Conservation (phyloP, 2,329 filamentous ascomycete species). For the Paecilomyces formosus region DNA sequence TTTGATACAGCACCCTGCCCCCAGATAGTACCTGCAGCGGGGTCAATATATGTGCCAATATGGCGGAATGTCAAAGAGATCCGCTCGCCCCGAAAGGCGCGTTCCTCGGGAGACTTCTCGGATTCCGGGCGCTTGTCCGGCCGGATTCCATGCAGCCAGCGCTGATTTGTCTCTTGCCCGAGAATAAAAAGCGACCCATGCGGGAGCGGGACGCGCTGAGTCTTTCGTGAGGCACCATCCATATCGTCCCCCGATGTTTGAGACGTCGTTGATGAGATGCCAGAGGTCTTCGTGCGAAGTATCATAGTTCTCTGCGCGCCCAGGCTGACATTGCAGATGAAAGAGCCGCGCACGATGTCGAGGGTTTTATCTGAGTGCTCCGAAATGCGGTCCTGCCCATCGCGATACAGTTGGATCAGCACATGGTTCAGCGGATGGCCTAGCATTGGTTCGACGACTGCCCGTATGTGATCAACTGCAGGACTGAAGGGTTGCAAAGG, state of each 20-base stretch:
- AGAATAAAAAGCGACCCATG: slow-evolving; percentile 87
- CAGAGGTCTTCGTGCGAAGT: slow-evolving; percentile 61
- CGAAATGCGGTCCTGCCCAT: slow-evolving; percentile 82
- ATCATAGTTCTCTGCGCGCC: slow-evolving; percentile 87
- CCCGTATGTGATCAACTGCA: slow-evolving; percentile 61
- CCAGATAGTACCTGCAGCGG: slow-evolving; percentile 66
- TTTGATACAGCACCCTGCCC: slow-evolving; percentile 80
- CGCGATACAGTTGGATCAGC: slow-evolving; percentile 87
- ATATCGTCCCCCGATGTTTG: slow-evolving; percentile 5
- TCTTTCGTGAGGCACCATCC: slow-evolving; percentile 41
- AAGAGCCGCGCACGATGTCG: slow-evolving; percentile 73
- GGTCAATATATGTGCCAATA: slow-evolving; percentile 77
- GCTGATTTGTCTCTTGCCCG: slow-evolving; percentile 70
- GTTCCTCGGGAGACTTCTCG: slow-evolving; percentile 64
- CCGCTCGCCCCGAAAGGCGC: slow-evolving; percentile 64
- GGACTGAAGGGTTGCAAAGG: slow-evolving; percentile 68
- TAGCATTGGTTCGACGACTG: slow-evolving; percentile 61
- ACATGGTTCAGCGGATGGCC: slow-evolving; percentile 84
- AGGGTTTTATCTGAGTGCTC: slow-evolving; percentile 97
- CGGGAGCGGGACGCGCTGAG: slow-evolving; percentile 64
- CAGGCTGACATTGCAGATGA: slow-evolving; percentile 88
- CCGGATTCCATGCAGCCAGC: slow-evolving; percentile 88
- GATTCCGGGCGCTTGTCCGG: slow-evolving; percentile 66
- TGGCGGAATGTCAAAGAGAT: slow-evolving; percentile 88
- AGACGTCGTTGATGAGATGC: slow-evolving; percentile 7